Evolutionary conservation across 2,329 filamentous ascomycete species (phyloP), one percentile per base, ranked within the genome.

Genomic region (Ophiostoma himal-ulmi): DNA sequence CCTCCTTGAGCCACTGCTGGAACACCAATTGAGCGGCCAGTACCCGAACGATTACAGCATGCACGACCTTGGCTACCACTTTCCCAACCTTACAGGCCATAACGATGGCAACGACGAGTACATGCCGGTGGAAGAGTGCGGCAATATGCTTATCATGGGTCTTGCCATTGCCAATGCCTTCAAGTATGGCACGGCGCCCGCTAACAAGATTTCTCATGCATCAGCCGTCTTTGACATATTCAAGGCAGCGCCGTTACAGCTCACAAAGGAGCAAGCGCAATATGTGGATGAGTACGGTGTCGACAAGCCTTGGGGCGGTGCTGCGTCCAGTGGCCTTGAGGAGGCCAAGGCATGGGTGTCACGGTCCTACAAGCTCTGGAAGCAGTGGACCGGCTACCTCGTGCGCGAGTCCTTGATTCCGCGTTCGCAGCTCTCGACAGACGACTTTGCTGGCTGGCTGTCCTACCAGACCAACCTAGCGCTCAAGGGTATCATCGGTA

Each of bases 21-120:
- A 94, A 79, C 90, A 94, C 78, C 91, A 91, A 82, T 80, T 91
- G 41, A 92, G 89, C 76, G 91, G 91, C 1, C 90, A 93, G 76
- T 95, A 94, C 76, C 91, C 92, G 6, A 94, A 94, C 76, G 83
- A 89, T 73, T 92, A 91, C 77, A 88, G 87, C 71, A 91, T 92
- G 87, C 90, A 92, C 76, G 90, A 93, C 78, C 81, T 92, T 26
- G 90, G 90, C 2, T 79, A 84, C 0, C 86, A 89, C 76, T 92
- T 91, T 76, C 90, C 90, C 0, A 92, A 92, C 75, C 83, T 88
- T 39, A 92, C 89, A 0, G 90, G 90, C 2, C 90, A 92, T 76
- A 78, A 83, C 34, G 88, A 90, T 75, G 89, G 89, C 20, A 80
- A 82, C 7, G 89, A 91, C 73, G 89, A 91, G 77, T 89, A 90